Evolutionary conservation across 495 filamentous ascomycete species (phyloP).

Genomic region (Hypoxylon rickii): DNA sequence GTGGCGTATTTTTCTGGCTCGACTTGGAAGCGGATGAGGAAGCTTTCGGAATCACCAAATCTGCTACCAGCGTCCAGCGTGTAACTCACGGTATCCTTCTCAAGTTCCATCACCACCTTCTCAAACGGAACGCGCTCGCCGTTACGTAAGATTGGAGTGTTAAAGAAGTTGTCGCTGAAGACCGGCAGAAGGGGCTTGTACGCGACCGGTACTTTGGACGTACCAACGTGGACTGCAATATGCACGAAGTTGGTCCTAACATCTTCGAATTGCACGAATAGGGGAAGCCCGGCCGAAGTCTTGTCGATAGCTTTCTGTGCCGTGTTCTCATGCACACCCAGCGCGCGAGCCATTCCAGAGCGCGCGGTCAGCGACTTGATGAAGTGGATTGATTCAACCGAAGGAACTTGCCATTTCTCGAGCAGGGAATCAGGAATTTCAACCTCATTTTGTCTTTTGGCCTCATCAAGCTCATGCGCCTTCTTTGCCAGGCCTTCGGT

Average conservation of each 20-base stretch:
- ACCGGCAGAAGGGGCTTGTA: constrained; percentile 81
- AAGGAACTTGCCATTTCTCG: constrained; percentile 79
- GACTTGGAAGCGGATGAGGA: constrained; percentile 80
- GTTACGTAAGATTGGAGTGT: constrained; percentile 79
- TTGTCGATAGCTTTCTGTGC: constrained; percentile 79
- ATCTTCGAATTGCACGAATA: constrained; percentile 98
- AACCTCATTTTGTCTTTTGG: constrained; percentile 81
- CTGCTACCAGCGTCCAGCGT: constrained; percentile 65
- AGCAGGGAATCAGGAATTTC: constrained; percentile 76
- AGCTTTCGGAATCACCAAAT: constrained; percentile 76
- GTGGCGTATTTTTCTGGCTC: constrained; percentile 86
- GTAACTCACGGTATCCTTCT: constrained; percentile 88
- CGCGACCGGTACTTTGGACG: constrained; percentile 69
- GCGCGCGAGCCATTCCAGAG: constrained; percentile 74
- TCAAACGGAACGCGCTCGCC: constrained; percentile 85
- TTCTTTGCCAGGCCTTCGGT: constrained; percentile 66
- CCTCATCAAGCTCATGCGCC: constrained; percentile 73
- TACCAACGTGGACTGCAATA: constrained; percentile 76
- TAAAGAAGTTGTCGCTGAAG: constrained; percentile 92
- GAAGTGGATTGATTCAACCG: constrained; percentile 88
- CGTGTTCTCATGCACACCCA: constrained; percentile 67
- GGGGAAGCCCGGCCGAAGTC: constrained; percentile 62
- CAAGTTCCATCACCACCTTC: constrained; percentile 83
- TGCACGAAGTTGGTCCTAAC: constrained; percentile 89
- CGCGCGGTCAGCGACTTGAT: constrained; percentile 85